Conservation (phyloP, 768 basidiomycete genomes). For the Mycena rosella region DNA sequence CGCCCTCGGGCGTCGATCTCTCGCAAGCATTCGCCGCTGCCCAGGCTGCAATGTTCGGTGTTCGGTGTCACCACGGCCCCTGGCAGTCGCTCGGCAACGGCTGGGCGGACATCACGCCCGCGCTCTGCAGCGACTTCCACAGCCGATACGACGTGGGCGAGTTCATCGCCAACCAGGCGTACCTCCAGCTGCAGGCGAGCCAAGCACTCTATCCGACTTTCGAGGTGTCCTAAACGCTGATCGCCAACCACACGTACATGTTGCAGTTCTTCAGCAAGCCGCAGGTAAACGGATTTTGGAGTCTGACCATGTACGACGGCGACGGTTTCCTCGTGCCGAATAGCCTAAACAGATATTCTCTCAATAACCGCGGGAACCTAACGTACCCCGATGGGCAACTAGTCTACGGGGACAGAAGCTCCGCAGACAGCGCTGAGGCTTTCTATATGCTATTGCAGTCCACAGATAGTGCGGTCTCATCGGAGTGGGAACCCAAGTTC, state of each 20-base stretch:
- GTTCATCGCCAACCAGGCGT: neutral
- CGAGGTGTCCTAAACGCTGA: neutral
- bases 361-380: conserved; percentile 20
- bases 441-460: conserved; percentile 27
- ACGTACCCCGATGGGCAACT: conserved; percentile 20
- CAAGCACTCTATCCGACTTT: conserved; percentile 22
- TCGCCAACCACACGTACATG: conserved; percentile 16
- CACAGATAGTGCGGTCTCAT: neutral
- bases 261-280: conserved; percentile 21
- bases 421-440: neutral
- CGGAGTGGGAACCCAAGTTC: conserved; percentile 29
- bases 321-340: conserved; percentile 18
- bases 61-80: neutral
- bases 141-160: conserved; percentile 11
- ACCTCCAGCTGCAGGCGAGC: conserved; percentile 10
- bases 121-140: conserved; percentile 11
- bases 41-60: neutral
- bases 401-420: conserved; percentile 6
- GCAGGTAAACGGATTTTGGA: conserved; percentile 24
- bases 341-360: neutral
- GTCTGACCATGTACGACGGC: conserved; percentile 27
- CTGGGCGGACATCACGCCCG: neutral
- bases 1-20: conserved; percentile 17
- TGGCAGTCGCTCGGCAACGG: neutral
- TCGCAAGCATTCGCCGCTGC: neutral